Base-by-base conservation (phyloP, 2,329 filamentous ascomycete species). In the Tetracladium maxilliforme region DNA sequence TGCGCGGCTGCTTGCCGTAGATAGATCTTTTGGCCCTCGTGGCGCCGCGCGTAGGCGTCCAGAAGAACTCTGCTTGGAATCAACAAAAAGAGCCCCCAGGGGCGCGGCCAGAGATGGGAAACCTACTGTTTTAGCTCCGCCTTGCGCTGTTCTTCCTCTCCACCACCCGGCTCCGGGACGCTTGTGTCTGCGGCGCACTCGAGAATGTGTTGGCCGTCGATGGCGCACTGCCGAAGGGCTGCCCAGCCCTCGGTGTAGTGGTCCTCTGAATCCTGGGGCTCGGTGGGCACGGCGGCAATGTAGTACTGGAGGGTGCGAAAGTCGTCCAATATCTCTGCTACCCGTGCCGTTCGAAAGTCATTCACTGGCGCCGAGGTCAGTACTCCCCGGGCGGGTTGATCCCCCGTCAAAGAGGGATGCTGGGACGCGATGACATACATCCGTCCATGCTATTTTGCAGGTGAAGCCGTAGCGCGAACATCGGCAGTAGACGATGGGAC, bases 201-300 rank as follows among this genome's bases (percentile, higher is more conserved):
- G 32, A 75, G 57, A 35, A 76, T 73, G 47, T 71, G 58, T 40
- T 71, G 68, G 6, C 70, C 70, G 37, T 75, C 70, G 21, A 70
- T 41, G 25, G 59, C 54, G 48, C 69, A 74, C 47, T 76, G 70
- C 21, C 70, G 61, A 25, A 76, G 49, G 10, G 60, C 60, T 5
- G 62, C 57, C 67, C 68, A 76, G 13, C 70, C 70, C 33, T 72
- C 67, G 9, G 68, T 70, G 46, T 69, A 64, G 40, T 71, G 70
- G 40, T 75, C 70, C 26, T 65, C 59, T 29, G 53, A 48, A 45
- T 69, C 49, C 4, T 48, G 39, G 6, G 70, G 66, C n/a, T 68
- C 56, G 27, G 56, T 56, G 9, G 65, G 64, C 6, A 54, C 63
- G 7, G 58, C 57, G 17, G 69, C 62, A 40, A 76, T 75, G 43